phyloP scores from a whole-genome alignment of 2,329 filamentous ascomycete species.

The Penicillium sclerotigenum region DNA sequence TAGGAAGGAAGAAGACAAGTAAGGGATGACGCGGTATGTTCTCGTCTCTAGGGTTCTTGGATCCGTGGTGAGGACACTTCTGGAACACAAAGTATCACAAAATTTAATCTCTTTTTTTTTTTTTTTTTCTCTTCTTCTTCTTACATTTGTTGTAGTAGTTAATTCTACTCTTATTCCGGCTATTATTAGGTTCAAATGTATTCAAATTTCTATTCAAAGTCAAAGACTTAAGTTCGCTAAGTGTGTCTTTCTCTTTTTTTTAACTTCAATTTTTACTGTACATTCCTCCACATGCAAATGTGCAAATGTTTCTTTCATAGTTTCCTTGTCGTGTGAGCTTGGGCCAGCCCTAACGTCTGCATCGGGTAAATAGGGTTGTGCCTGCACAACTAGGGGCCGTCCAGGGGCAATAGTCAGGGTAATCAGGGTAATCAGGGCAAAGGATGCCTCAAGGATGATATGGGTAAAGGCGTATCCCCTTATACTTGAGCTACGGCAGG shows the following conservation, averaged over 20 bases:
- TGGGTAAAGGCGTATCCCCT: neutral
- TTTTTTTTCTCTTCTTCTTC: neutral
- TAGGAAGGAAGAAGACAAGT: constrained; percentile 19
- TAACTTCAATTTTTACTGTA: neutral
- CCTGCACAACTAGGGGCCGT: constrained; percentile 5
- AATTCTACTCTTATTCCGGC: neutral
- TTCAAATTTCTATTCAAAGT: neutral
- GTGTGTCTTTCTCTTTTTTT: neutral
- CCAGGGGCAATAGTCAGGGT: neutral
- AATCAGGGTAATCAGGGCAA: neutral
- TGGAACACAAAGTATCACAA: constrained; percentile 6
- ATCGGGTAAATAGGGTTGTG: constrained; percentile 26
- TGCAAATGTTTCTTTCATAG: constrained; percentile 12
- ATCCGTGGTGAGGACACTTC: constrained; percentile 7
- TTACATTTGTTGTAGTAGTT: no score
- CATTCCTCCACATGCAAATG: constrained; percentile 6
- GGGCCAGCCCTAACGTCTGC: constrained; percentile 22
- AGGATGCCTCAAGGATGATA: constrained; percentile 1
- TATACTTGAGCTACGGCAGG: neutral
- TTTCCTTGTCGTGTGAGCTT: constrained; percentile 17
- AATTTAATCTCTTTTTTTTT: neutral
- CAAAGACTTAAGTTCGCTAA: neutral
- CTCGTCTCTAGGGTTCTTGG: constrained; percentile 1
- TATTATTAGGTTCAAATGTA: neutral
- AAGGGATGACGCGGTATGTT: constrained; percentile 23